Evolutionary conservation across 2,329 filamentous ascomycete species (phyloP).

Genomic region (Sarocladium oryzae): DNA sequence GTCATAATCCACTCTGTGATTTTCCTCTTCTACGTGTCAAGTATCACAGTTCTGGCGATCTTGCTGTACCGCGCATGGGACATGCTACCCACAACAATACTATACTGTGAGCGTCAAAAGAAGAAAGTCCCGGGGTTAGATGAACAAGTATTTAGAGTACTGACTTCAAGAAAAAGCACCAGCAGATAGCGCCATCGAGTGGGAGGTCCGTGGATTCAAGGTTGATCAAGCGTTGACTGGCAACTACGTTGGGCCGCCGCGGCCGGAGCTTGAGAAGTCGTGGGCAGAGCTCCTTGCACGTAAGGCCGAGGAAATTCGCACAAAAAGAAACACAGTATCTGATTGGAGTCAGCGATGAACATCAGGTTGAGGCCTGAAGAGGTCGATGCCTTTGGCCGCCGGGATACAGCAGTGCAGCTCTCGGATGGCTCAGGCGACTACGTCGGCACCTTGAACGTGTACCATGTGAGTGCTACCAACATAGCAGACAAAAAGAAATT

Average conservation of each 20-base stretch:
- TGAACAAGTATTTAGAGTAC: too few relatives aligned
- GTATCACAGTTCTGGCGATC: neutral
- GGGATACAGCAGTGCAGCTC: constrained; percentile 8
- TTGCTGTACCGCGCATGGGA: neutral
- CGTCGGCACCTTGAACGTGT: constrained; percentile 10
- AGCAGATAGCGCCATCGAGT: constrained; percentile 10
- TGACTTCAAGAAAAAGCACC: constrained; percentile 5
- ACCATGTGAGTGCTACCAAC: constrained; percentile 10
- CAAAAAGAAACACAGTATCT: too few relatives aligned
- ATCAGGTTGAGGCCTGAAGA: constrained; percentile 1
- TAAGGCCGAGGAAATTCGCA: neutral
- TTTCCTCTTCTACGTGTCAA: constrained; percentile 9
- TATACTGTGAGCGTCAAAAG: constrained; percentile 7
- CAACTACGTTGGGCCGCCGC: constrained; percentile 10
- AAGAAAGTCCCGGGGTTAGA: too few relatives aligned
- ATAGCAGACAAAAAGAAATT: neutral
- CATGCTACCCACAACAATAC: neutral
- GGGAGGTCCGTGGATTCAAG: constrained; percentile 7
- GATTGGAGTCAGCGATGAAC: constrained; percentile 6
- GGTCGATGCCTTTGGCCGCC: constrained; percentile 8
- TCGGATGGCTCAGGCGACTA: constrained; percentile 10
- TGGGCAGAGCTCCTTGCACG: constrained; percentile 9
- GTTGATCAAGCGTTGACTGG: constrained; percentile 8
- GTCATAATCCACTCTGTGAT: neutral
- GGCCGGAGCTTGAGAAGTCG: constrained; percentile 10